Evolutionary conservation across 345 rosid genomes (phyloP).

Genomic region (Rhodamnia argentea): DNA sequence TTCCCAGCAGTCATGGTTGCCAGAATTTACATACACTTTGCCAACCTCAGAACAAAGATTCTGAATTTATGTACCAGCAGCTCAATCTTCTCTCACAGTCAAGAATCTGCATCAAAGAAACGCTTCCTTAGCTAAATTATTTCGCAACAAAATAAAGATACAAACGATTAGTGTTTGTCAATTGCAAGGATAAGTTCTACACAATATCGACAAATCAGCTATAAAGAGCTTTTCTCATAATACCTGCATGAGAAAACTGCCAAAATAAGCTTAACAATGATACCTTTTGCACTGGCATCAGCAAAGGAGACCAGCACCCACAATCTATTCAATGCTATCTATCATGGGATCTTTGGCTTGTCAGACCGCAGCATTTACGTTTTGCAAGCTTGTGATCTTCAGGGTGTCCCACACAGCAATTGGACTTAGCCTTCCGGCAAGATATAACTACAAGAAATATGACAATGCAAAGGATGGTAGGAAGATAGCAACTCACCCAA

Average conservation of each 20-base stretch:
- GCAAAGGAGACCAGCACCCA: background rate
- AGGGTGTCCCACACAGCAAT: slow-evolving; percentile 75
- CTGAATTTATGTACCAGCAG: slow-evolving; percentile 93
- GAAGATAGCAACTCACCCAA: background rate
- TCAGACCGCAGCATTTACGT: slow-evolving; percentile 80
- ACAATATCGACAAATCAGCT: background rate
- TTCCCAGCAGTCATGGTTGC: background rate
- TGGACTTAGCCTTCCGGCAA: background rate
- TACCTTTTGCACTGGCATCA: background rate
- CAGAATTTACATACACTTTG: background rate
- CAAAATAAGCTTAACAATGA: background rate
- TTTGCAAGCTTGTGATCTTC: slow-evolving; percentile 92
- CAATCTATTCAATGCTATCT: background rate
- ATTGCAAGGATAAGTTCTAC: background rate
- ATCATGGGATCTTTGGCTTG: slow-evolving; percentile 71
- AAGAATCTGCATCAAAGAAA: slow-evolving; percentile 43
- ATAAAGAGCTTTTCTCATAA: background rate
- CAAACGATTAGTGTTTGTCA: slow-evolving; percentile 3
- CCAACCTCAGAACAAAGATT: slow-evolving; percentile 88
- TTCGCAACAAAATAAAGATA: background rate
- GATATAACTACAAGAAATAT: background rate
- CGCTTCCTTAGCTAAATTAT: background rate
- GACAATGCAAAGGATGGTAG: background rate
- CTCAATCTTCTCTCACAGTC: slow-evolving; percentile 97
- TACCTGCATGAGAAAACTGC: background rate